Evolutionary conservation across 768 basidiomycete species (phyloP), one percentile per base, ranked within the genome.

Genomic region (Aureoboletus auriporus): DNA sequence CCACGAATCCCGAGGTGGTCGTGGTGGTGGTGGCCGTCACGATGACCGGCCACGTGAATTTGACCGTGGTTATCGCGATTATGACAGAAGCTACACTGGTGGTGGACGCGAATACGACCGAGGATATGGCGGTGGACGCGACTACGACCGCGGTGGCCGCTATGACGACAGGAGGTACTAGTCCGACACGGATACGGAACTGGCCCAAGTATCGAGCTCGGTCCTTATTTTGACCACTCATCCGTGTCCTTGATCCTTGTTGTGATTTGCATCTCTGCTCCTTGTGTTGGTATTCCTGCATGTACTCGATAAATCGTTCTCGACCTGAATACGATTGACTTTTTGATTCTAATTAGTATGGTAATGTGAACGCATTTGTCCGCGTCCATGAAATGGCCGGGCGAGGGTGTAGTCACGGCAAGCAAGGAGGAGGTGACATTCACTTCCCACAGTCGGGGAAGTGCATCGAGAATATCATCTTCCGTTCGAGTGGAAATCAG

Each of bases 1-100:
- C 53, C 66, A 72, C 43, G 83, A 86, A 35, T 72, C 76, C 57
- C 80, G 77, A 33, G 53, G 53, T 53, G 70, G 80, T n/a, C 69
- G 71, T 16, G 70, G 80, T n/a, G 70, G 72, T 16, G 70, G 80
- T n/a, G 70, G 72, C 30, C 70, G 78, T 23, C 55, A 62, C 48
- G 72, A 72, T 4, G 72, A 71, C 6, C 65, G 60, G 7, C 51
- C 60, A 0, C 60, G 60, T 4, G 61, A 63, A 3, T 10, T 44
- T 37, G 58, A 60, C 45, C 75, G 80, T 56, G 77, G 74, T 47
- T 71, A 62, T 38, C 61, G 71, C 16, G 71, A 69, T 17, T 62
- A 66, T 42, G 60, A 67, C 11, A 61, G 31, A 33, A 9, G 31
- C 5, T 33, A 33, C 35, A 13, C 12, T 16, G 35, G 37, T 20